Conservation (phyloP, 192 early-diverging fungal genomes). For the Dissophora ornata region DNA sequence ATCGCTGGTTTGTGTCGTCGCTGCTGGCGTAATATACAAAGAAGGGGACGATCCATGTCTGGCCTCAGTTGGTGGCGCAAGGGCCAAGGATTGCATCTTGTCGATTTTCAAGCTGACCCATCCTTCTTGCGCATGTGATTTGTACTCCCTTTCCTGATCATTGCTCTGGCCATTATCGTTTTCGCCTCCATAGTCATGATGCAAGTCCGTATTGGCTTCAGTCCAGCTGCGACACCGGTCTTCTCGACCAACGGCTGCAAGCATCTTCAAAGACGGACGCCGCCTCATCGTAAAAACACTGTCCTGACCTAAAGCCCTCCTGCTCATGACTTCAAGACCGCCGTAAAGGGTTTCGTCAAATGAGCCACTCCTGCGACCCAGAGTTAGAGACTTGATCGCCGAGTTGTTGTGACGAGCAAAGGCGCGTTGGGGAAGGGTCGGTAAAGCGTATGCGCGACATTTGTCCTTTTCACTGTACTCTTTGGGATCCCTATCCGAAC, state of each 20-base stretch:
- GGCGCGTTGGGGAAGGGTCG: constrained; percentile 1
- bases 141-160: constrained; percentile 30
- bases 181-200: constrained; percentile 33
- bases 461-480: constrained; percentile 1
- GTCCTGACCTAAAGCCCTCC: constrained; percentile 1
- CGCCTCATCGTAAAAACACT: not conserved
- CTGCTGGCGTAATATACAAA: not conserved
- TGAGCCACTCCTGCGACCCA: constrained; percentile 28
- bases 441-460: no score
- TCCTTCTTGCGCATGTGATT: constrained; percentile 43
- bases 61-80: not conserved
- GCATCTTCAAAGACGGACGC: not conserved
- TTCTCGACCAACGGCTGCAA: constrained; percentile 4
- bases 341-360: constrained; percentile 51
- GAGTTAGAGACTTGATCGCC: not conserved
- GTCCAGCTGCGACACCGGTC: constrained; percentile 44
- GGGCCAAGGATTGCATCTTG: not conserved
- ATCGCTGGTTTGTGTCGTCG: not conserved
- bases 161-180: constrained; percentile 13
- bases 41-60: constrained; percentile 13
- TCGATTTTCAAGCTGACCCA: constrained; percentile 32
- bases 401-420: constrained; percentile 12
- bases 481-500: no score
- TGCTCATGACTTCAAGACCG: constrained; percentile 9
- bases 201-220: constrained; percentile 7